These are phyloP conservation scores for Brassica carinata DNA, from an alignment of 345 rosid genomes.

Conservation along the genomic window DNA sequence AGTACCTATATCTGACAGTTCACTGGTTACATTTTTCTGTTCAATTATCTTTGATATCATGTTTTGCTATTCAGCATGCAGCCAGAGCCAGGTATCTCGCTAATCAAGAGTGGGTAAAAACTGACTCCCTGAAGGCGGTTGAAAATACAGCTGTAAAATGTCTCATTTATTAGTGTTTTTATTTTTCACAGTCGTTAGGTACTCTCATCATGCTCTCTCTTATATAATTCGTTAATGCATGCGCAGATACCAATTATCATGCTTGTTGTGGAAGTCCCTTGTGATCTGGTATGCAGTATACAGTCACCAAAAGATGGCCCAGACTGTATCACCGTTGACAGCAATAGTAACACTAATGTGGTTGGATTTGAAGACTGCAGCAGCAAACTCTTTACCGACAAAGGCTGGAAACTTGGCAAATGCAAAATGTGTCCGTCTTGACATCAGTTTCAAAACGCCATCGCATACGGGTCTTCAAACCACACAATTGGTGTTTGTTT, in stretches of 20 bases:
- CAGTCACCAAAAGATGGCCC: constrained; percentile 69
- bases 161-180: constrained; percentile 19
- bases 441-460: constrained; percentile 89
- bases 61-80: constrained; percentile 72
- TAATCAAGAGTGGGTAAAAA: constrained; percentile 99
- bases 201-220: constrained; percentile 29
- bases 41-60: constrained; percentile 25
- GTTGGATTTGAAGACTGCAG: constrained; percentile 58
- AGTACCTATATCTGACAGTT: constrained; percentile 18
- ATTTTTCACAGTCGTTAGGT: not conserved
- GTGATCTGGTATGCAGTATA: constrained; percentile 67
- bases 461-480: constrained; percentile 97
- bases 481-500: constrained; percentile 67
- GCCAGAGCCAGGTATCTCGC: constrained; percentile 99
- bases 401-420: constrained; percentile 45
- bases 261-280: constrained; percentile 97
- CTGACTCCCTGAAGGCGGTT: constrained; percentile 91
- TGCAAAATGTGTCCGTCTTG: constrained; percentile 77
- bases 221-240: constrained; percentile 36
- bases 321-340: constrained; percentile 39
- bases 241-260: constrained; percentile 84
- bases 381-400: constrained; percentile 47
- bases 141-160: constrained; percentile 97
- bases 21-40: not conserved
- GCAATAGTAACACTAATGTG: constrained; percentile 43